These are phyloP conservation scores for Pulveroboletus sp. DNA, from an alignment of 768 basidiomycete genomes.

Conservation along the genomic window DNA sequence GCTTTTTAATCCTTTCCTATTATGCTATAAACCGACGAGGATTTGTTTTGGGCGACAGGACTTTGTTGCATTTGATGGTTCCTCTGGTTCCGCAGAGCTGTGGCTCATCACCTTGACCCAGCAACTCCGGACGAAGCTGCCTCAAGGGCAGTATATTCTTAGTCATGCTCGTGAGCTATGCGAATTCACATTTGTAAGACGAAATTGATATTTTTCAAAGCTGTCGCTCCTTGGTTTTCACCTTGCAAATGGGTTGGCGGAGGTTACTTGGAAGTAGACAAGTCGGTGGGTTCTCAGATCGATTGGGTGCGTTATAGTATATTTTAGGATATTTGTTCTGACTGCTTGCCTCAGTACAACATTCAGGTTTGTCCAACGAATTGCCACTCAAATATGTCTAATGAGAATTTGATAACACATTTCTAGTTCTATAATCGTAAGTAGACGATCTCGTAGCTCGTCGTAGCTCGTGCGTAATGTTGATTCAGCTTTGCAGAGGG, in stretches of 20 bases:
- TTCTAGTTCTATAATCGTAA: no score
- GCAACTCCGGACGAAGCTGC: slow-evolving; percentile 33
- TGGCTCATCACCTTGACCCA: slow-evolving; percentile 35
- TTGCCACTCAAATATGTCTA: no score
- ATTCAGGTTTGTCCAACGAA: no score
- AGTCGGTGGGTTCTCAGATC: slow-evolving; percentile 40
- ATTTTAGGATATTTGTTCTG: no score
- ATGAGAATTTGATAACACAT: no score
- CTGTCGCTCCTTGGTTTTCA: no score
- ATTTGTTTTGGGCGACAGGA: slow-evolving; percentile 22
- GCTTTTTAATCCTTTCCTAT: not conserved
- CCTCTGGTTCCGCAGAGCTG: slow-evolving; percentile 37
- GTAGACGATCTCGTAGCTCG: no score
- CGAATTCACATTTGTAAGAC: not conserved
- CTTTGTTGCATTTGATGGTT: slow-evolving; percentile 31
- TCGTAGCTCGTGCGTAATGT: no score
- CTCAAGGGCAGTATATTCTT: slow-evolving; percentile 31
- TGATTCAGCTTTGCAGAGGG: slow-evolving; percentile 64
- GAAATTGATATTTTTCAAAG: slow-evolving; percentile 5
- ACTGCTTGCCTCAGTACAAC: no score
- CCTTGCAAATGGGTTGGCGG: slow-evolving; percentile 20
- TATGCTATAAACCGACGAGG: no score
- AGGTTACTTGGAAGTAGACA: slow-evolving; percentile 40
- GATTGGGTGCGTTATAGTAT: no score
- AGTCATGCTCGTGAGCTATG: slow-evolving; percentile 35